Evolutionary conservation across 2,329 filamentous ascomycete genomes (phyloP).

Genomic region (Colletotrichum costaricense): DNA sequence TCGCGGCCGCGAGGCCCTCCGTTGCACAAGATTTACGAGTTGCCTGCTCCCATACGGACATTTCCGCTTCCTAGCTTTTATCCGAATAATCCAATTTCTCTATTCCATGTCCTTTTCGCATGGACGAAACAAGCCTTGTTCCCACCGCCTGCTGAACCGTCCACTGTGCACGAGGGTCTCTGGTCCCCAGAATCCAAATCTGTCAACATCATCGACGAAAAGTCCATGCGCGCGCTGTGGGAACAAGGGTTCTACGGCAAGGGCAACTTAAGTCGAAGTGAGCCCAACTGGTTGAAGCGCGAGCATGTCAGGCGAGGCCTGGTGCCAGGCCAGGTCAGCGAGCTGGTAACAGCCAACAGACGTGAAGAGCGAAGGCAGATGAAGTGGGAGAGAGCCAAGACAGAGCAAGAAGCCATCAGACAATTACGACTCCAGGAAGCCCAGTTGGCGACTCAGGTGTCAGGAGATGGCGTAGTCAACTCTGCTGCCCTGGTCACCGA

Average conservation of each 20-base stretch:
- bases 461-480: neutral
- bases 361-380: conserved; percentile 84
- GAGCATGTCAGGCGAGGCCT: conserved; percentile 80
- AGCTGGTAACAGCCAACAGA: conserved; percentile 81
- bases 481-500: neutral
- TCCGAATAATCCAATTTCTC: conserved; percentile 90
- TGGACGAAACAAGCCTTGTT: conserved; percentile 81
- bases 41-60: conserved; percentile 82
- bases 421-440: conserved; percentile 68
- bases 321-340: conserved; percentile 76
- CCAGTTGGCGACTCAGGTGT: conserved; percentile 30
- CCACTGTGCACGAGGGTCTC: conserved; percentile 74
- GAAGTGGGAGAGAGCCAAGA: conserved; percentile 92
- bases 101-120: conserved; percentile 82
- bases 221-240: conserved; percentile 86
- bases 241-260: conserved; percentile 98
- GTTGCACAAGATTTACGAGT: conserved; percentile 80
- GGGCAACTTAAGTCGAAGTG: conserved; percentile 90
- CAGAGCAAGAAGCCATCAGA: conserved; percentile 86
- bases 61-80: conserved; percentile 90
- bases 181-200: conserved; percentile 88
- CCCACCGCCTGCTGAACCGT: conserved; percentile 72
- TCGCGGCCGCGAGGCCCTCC: conserved; percentile 50
- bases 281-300: conserved; percentile 90
- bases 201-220: conserved; percentile 83